Evolutionary conservation across 257 asterid species (phyloP), one percentile per base, ranked within the genome.

Genomic region (Solanum chaucha): DNA sequence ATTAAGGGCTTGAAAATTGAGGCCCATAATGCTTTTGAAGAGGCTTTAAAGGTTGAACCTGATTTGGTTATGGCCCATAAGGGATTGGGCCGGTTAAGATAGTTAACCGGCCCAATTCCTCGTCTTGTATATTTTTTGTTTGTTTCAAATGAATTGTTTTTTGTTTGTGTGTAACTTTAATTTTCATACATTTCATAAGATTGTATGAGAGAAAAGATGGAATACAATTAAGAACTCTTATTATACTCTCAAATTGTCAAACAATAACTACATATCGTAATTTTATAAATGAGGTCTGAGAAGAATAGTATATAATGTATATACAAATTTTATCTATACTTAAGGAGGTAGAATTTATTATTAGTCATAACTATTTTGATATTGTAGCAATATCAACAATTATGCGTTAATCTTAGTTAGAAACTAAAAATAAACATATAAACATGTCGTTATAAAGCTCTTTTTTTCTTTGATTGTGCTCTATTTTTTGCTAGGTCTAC

Each of bases 11-110:
- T 87, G 82, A 86, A 44, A 10, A 91, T 55, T 0, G 94, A 96
- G 83, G 98, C 99, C 5, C 81, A 58, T 38, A 36, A 32, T 48
- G 92, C 97, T 74, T 95, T 93, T 85, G 59, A 73, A 10, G 87
- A 86, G 67, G 96, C 99, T 0, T 73, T 94, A 26, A 85, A 46
- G 55, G 82, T 91, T 14, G 93, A 96, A 12, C 93, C 94, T 59
- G 84, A 24, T 46, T 91, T 91, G 26, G 83, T 48, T 59, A 87
- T 86, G 87, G 96, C 97, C 87, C 94, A 36, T 28, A 88, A 91
- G 1, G 92, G 91, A 20, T 87, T 94, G 92, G 89, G 85, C n/a
- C 93, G 93, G 0, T 46, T 91, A 84, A 91, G 83, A 5, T 77
- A 77, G 36, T 19, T 73, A 73, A 9, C 3, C 32, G 15, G 51